A percentile compares a stretch with the other conserved stretches of the same genome.
phyloP scores from a whole-genome alignment of 2,329 filamentous ascomycete genomes.

The Penicillium sp. region DNA sequence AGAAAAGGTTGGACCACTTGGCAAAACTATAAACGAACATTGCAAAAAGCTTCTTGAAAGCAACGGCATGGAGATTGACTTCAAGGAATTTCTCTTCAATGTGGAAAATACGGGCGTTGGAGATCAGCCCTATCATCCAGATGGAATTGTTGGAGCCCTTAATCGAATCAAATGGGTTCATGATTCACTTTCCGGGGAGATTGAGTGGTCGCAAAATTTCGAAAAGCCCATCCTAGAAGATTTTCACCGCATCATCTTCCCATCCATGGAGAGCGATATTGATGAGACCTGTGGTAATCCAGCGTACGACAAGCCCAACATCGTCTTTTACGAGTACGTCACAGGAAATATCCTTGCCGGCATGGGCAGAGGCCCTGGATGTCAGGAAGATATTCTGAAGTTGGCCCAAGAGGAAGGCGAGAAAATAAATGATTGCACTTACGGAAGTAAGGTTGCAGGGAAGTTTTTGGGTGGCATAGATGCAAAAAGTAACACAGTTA shows the following conservation, averaged over 20 bases:
- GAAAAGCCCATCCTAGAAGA: background rate
- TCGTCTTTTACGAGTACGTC: background rate
- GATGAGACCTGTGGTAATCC: too few species aligned
- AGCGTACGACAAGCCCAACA: constrained; percentile 4
- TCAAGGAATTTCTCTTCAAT: background rate
- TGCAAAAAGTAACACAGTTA: background rate
- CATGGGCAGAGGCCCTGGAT: background rate
- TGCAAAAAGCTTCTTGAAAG: background rate
- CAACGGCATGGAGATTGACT: background rate
- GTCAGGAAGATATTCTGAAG: background rate
- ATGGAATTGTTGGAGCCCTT: background rate
- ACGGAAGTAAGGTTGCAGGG: background rate
- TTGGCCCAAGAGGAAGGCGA: background rate
- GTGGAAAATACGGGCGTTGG: background rate
- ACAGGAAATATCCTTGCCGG: background rate
- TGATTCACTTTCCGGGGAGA: background rate
- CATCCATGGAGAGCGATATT: constrained; percentile 4
- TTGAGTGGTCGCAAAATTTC: background rate
- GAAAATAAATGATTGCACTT: background rate
- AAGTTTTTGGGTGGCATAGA: background rate
- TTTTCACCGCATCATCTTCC: constrained; percentile 1
- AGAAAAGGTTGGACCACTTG: background rate
- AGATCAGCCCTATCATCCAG: background rate
- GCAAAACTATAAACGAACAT: background rate
- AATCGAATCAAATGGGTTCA: background rate